Evolutionary conservation across 257 asterid species (phyloP).

Genomic region (Echium plantagineum): DNA sequence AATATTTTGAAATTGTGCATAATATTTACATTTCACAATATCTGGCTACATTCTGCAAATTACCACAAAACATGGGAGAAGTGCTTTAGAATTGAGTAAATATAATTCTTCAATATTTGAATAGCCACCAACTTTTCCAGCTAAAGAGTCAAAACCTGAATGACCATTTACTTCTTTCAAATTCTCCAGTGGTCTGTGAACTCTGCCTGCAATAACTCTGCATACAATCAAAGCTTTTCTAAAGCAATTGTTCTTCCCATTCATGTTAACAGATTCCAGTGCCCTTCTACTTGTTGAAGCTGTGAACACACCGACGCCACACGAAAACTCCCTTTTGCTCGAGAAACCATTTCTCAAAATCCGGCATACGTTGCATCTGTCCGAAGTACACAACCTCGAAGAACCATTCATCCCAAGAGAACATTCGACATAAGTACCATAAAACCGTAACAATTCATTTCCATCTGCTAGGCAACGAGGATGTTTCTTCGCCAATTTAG

Average conservation of each 20-base stretch:
- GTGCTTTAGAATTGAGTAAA: constrained; percentile 72
- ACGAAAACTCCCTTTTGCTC: constrained; percentile 26
- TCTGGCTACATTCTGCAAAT: constrained; percentile 35
- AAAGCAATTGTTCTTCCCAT: constrained; percentile 6
- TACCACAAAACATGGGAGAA: constrained; percentile 90
- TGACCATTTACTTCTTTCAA: constrained; percentile 54
- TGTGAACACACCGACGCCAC: constrained; percentile 68
- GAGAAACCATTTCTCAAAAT: constrained; percentile 62
- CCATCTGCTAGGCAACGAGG: constrained; percentile 97
- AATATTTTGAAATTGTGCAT: too few relatives aligned
- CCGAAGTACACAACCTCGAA: constrained; percentile 46
- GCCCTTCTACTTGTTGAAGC: constrained; percentile 82
- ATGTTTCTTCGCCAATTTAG: constrained; percentile 62
- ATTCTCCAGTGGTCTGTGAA: constrained; percentile 74
- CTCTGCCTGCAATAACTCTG: constrained; percentile 93
- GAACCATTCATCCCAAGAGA: constrained; percentile 45
- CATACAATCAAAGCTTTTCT: constrained; percentile 72
- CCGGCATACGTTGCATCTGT: constrained; percentile 51
- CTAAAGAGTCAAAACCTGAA: constrained; percentile 81
- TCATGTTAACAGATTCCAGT: constrained; percentile 37
- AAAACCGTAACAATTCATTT: constrained; percentile 73
- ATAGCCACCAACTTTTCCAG: constrained; percentile 66
- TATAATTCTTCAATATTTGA: constrained; percentile 79
- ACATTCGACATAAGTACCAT: constrained; percentile 60
- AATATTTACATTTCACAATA: neutral